phyloP scores from a whole-genome alignment of 208 protist genomes.

The Tritrichomonas foetus region DNA sequence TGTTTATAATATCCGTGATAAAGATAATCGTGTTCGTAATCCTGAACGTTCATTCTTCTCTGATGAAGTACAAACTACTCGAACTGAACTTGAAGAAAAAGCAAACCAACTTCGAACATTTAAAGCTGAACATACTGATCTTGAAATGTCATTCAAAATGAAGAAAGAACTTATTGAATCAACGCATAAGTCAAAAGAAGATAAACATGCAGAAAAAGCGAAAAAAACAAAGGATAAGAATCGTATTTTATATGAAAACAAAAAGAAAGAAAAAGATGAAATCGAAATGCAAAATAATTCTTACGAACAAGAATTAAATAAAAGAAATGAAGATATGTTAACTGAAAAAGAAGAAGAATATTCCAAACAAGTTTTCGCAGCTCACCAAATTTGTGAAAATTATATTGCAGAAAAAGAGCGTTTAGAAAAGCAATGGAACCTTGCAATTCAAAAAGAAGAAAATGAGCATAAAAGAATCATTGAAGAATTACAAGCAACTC shows the following conservation, averaged over 20 bases:
- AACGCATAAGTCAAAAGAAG: neutral
- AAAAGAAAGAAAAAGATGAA: conserved; percentile 39
- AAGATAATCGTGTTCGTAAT: conserved; percentile 3
- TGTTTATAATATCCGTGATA: neutral
- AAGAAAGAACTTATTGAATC: conserved; percentile 10
- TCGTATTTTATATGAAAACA: conserved; percentile 27
- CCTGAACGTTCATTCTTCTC: neutral
- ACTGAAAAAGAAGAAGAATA: neutral
- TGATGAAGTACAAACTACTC: conserved; percentile 30
- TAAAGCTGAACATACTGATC: neutral
- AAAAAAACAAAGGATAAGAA: conserved; percentile 35
- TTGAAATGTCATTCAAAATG: conserved; percentile 1
- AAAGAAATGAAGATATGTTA: neutral
- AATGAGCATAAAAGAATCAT: neutral
- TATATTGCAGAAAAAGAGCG: neutral
- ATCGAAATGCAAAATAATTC: neutral
- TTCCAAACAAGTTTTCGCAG: neutral
- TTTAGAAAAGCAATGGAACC: neutral
- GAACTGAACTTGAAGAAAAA: conserved; percentile 35
- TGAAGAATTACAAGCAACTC: neutral
- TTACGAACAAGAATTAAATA: neutral
- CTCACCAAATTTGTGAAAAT: neutral
- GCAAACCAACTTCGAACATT: neutral
- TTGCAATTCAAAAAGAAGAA: neutral
- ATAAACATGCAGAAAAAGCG: neutral